Evolutionary conservation across 176 grass and related monocot species (phyloP).

Genomic region (Triticum urartu): DNA sequence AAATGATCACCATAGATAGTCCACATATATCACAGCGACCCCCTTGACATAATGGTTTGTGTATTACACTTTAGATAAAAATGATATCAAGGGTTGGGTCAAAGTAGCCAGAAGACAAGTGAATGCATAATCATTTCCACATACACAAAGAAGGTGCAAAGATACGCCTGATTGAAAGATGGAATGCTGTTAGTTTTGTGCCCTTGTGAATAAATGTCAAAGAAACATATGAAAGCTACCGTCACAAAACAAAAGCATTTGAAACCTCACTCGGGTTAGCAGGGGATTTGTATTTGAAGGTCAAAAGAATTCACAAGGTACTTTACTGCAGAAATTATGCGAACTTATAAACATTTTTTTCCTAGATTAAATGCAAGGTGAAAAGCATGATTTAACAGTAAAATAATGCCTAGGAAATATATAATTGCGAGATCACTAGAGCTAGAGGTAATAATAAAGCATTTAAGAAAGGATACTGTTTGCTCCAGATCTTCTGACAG

Average conservation of each 20-base stretch:
- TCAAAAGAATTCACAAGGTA: neutral
- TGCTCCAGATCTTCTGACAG: constrained; percentile 85
- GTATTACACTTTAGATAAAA: neutral
- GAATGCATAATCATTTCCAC: neutral
- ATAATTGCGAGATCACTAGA: neutral
- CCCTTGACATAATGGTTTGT: neutral
- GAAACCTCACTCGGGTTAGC: neutral
- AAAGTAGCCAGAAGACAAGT: neutral
- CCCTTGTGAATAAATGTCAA: neutral
- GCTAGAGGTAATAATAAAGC: neutral
- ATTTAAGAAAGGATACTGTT: constrained; percentile 75
- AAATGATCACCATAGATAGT: constrained; percentile 5
- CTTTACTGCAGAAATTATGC: neutral
- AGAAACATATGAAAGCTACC: neutral
- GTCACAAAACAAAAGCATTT: neutral
- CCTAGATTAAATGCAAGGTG: neutral
- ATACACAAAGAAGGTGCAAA: neutral
- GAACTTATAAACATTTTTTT: neutral
- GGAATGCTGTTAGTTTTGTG: neutral
- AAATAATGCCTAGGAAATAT: neutral
- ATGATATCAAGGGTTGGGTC: neutral
- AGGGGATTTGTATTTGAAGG: neutral
- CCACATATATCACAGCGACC: neutral
- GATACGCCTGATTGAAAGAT: neutral
- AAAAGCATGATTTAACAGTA: neutral